A percentile compares a stretch with the other conserved stretches of the same genome.
Conservation (phyloP, 768 basidiomycete genomes). For the Lactarius deliciosus region DNA sequence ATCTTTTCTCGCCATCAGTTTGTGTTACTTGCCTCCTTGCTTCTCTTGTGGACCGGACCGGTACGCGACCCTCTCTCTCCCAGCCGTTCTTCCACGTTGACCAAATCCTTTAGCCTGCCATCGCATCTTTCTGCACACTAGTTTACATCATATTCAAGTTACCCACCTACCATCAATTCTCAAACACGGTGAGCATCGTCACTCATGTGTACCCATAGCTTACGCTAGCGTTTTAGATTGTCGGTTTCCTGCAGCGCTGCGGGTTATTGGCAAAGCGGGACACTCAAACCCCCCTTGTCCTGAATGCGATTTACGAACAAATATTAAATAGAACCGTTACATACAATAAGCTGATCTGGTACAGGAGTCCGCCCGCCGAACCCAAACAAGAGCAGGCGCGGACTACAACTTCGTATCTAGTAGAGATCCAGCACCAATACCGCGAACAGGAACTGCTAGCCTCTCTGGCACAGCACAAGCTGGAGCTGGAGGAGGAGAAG, state of each 20-base stretch:
- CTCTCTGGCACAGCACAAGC: not conserved
- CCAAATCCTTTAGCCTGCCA: not conserved
- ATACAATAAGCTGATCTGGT: not conserved
- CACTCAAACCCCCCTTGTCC: slow-evolving; percentile 8
- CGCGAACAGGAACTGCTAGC: not conserved
- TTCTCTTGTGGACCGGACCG: slow-evolving; percentile 11
- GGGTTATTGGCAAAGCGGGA: not conserved
- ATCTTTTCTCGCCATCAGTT: not conserved
- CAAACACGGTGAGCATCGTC: not conserved
- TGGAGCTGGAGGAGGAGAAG: slow-evolving; percentile 2
- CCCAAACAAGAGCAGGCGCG: not conserved
- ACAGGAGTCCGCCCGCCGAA: not conserved
- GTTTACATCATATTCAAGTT: not conserved
- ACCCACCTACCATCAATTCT: not conserved
- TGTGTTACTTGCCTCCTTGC: not conserved
- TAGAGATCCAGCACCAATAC: not conserved
- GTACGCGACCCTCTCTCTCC: not conserved
- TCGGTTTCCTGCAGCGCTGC: slow-evolving; percentile 1
- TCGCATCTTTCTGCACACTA: not conserved
- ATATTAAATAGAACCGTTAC: not conserved
- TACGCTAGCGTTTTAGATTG: slow-evolving; percentile 3
- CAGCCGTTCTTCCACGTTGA: not conserved
- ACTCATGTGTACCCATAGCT: not conserved
- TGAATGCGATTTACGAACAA: slow-evolving; percentile 17
- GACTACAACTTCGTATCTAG: not conserved